Evolutionary conservation across 1,139 yeast genomes (phyloP).

Genomic region (Sugiyamaella neomexicana): DNA sequence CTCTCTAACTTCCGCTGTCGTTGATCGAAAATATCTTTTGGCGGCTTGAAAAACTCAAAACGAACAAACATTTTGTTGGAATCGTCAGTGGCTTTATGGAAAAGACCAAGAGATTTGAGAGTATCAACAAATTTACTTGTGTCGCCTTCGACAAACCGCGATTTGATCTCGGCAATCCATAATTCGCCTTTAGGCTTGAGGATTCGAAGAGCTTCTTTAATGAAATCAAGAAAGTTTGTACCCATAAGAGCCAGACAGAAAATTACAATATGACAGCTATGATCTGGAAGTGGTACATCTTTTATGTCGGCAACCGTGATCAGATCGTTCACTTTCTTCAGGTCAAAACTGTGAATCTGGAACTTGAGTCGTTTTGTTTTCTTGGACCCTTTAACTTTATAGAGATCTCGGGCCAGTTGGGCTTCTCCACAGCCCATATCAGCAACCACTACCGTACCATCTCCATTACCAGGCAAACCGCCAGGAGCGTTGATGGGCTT

Average conservation of each 20-base stretch:
- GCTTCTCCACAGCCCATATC: slow-evolving; percentile 99
- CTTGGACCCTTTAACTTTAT: slow-evolving; percentile 43
- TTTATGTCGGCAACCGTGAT: slow-evolving; percentile 95
- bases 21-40: slow-evolving; percentile 66
- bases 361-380: slow-evolving; percentile 44
- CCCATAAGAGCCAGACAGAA: slow-evolving; percentile 97
- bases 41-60: slow-evolving; percentile 90
- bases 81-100: slow-evolving; percentile 85
- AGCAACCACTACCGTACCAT: slow-evolving; percentile 66
- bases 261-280: slow-evolving; percentile 77
- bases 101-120: slow-evolving; percentile 75
- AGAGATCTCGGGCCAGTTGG: slow-evolving; percentile 67
- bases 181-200: slow-evolving; percentile 88
- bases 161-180: slow-evolving; percentile 97
- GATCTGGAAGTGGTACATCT: slow-evolving; percentile 79
- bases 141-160: slow-evolving; percentile 69
- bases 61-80: slow-evolving; percentile 90
- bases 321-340: slow-evolving; percentile 80
- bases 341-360: slow-evolving; percentile 83
- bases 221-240: slow-evolving; percentile 88
- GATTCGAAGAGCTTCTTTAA: slow-evolving; percentile 84
- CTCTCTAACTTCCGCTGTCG: slow-evolving; percentile 56
- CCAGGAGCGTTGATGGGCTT: slow-evolving; percentile 91
- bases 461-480: slow-evolving; percentile 62
- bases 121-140: slow-evolving; percentile 71